Conservation (phyloP, 495 filamentous ascomycete genomes). For the Lasiosphaeria ovina region DNA sequence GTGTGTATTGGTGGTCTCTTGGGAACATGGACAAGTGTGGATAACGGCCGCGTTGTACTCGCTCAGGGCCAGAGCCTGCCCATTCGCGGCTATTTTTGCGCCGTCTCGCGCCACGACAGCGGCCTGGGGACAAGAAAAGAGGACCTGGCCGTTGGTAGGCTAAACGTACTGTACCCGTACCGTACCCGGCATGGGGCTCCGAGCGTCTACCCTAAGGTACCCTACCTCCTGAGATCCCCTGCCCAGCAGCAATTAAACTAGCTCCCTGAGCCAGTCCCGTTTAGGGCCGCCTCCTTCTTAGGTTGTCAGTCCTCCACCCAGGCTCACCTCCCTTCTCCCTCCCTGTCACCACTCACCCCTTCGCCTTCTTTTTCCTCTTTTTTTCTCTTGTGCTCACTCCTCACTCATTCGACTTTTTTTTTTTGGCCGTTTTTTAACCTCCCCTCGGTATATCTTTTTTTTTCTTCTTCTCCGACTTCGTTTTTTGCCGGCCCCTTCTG, state of each 20-base stretch:
- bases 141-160: not conserved
- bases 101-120: not conserved
- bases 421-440: slow-evolving; percentile 16
- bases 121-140: not conserved
- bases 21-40: not conserved
- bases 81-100: not conserved
- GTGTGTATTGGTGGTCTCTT: not conserved
- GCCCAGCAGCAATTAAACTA: slow-evolving; percentile 34
- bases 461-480: slow-evolving; percentile 9
- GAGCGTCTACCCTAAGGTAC: not conserved
- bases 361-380: slow-evolving; percentile 21
- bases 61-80: not conserved
- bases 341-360: slow-evolving; percentile 21
- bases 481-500: not conserved
- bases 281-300: slow-evolving; percentile 18
- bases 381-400: slow-evolving; percentile 20
- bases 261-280: slow-evolving; percentile 22
- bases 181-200: not conserved
- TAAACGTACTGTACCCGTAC: not conserved
- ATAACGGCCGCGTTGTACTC: slow-evolving; percentile 3
- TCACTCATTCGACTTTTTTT: slow-evolving; percentile 27
- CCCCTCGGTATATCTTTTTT: slow-evolving; percentile 15
- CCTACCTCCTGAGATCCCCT: slow-evolving; percentile 15
- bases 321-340: slow-evolving; percentile 27
- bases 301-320: slow-evolving; percentile 15